Base-by-base conservation (phyloP, 345 rosid species). In the Sapria himalayana region DNA sequence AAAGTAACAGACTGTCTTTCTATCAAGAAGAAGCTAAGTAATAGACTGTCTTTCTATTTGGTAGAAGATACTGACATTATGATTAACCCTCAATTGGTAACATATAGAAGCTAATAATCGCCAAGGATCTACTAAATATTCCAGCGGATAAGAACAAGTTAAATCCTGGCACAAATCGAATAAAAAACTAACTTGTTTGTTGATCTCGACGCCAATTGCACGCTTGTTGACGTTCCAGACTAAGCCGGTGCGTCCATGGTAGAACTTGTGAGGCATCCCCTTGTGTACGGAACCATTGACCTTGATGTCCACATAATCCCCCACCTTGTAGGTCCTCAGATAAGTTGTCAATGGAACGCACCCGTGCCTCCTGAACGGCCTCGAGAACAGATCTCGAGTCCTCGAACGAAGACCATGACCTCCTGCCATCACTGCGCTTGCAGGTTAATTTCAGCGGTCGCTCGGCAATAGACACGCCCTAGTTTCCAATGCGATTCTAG, bases 211-310 rank as follows among this genome's bases (percentile, higher is more conserved):
- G 9, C 86, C 86, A 25, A 77, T 45, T 52, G 86, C 86, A 27
- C 81, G 81, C 53, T 77, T 77, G 55, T 81, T 77, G 49, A 77
- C 75, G 44, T 77, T 77, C 86, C 86, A 77, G 51, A 77, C 73
- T 21, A 65, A 69, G 13, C 86, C 86, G 4, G 86, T 77, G 33
- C 86, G 86, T 4, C 86, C 86, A 25, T 77, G 86, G 59, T 77
- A 77, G 68, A 70, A 77, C 61, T 77, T 77, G 49, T 77, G 86
- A 33, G 86, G 81, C 86, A 77, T 77, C 21, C 81, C 86, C 69
- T 77, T 77, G 54, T 73, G 86, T 39, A 77, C 43, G 56, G 86
- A 81, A 46, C 78, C 86, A 48, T 77, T 77, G 14, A 73, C 86
- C 64, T 77, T 77, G 52, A 77, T 12, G 32, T 77, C 86, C 9